Evolutionary conservation across 352 stramenopile genomes (phyloP).

Genomic region (Pythium periplocum): DNA sequence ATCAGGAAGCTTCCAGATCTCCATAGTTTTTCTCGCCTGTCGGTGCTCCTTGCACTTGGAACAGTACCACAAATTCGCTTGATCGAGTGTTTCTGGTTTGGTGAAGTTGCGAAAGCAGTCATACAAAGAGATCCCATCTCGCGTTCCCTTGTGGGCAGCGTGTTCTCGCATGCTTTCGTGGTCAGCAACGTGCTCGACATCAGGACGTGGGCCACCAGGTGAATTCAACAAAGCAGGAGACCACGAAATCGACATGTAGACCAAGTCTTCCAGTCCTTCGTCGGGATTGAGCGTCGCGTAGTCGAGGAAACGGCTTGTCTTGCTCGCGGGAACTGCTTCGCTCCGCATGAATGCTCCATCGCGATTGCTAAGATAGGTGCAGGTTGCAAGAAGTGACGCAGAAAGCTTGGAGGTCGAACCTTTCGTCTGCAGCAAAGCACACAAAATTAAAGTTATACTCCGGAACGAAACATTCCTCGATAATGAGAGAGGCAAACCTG

Average conservation of each 20-base stretch:
- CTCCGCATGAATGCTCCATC: constrained; percentile 45
- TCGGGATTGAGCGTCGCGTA: constrained; percentile 39
- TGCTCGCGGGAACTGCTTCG: constrained; percentile 37
- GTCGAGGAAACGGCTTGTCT: constrained; percentile 40
- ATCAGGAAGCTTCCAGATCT: constrained; percentile 75
- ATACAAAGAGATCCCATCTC: constrained; percentile 47
- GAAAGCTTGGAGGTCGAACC: constrained; percentile 15
- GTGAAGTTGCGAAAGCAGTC: constrained; percentile 87
- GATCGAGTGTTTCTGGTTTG: constrained; percentile 71
- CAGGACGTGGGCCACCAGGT: constrained; percentile 30
- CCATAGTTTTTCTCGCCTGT: constrained; percentile 74
- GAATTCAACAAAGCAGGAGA: constrained; percentile 36
- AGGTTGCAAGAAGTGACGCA: constrained; percentile 34
- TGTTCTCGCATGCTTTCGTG: constrained; percentile 41
- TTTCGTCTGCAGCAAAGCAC: background rate
- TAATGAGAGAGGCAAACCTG: constrained; percentile 10
- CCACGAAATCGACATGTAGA: constrained; percentile 57
- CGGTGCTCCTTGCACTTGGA: constrained; percentile 69
- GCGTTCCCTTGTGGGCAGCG: constrained; percentile 4
- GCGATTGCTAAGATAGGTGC: constrained; percentile 50
- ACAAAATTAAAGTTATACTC: no score
- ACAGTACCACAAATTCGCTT: constrained; percentile 86
- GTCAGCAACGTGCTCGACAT: constrained; percentile 50
- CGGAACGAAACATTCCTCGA: no score
- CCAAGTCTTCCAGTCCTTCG: constrained; percentile 33